Percentiles rank a stretch among this genome's conserved stretches.
Evolutionary conservation across 495 filamentous ascomycete genomes (phyloP).

Genomic region (Podospora anserina): DNA sequence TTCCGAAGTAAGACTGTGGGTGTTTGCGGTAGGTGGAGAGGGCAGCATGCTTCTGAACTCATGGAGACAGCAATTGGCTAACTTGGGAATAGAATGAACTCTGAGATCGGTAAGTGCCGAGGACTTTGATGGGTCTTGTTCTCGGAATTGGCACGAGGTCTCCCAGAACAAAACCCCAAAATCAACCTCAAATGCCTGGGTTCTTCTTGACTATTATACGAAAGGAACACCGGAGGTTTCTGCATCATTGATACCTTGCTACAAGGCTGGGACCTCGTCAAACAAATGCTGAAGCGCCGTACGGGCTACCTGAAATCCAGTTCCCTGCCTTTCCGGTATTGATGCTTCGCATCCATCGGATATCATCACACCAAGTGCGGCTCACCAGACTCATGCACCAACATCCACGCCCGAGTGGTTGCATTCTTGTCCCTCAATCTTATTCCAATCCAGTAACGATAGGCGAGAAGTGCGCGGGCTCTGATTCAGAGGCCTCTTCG

Average conservation of each 20-base stretch:
- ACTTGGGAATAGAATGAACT: not conserved
- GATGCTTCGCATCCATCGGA: not conserved
- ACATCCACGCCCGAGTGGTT: not conserved
- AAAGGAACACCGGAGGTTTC: not conserved
- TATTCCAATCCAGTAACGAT: not conserved
- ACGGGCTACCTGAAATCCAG: not conserved
- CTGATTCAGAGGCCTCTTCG: conserved; percentile 8
- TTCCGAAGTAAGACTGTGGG: not conserved
- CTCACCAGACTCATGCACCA: not conserved
- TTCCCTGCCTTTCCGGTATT: not conserved
- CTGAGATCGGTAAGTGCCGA: not conserved
- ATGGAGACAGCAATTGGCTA: conserved; percentile 16
- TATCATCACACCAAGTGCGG: not conserved
- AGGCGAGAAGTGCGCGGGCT: not conserved
- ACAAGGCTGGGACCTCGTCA: not conserved
- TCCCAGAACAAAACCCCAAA: not conserved
- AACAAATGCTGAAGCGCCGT: not conserved
- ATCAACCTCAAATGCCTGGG: not conserved
- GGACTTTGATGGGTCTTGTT: not conserved
- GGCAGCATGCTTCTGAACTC: conserved; percentile 17
- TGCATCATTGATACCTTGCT: not conserved
- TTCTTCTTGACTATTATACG: not conserved
- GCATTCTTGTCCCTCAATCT: not conserved
- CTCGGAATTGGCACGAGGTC: not conserved
- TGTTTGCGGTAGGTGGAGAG: conserved; percentile 2